Evolutionary conservation across 78 protist genomes (phyloP).

Genomic region (Dictyostelium brefeldianum): DNA sequence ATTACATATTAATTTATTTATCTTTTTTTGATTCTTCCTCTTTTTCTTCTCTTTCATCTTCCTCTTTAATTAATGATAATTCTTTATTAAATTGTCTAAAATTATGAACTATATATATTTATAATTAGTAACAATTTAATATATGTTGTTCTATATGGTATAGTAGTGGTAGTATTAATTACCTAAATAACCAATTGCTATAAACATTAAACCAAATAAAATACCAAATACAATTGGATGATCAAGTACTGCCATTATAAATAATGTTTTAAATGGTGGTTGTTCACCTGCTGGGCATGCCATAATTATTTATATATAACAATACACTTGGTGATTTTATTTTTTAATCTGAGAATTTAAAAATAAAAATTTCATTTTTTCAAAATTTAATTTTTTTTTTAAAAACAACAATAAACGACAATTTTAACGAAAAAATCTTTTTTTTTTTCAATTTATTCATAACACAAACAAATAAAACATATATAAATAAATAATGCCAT

Average conservation of each 20-base stretch:
- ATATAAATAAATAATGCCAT: conserved; percentile 38
- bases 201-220: conserved; percentile 15
- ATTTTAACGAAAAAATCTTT: not conserved
- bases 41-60: conserved; percentile 2
- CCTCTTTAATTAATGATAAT: not conserved
- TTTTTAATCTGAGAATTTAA: not conserved
- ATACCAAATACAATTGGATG: conserved; percentile 30
- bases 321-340: no score
- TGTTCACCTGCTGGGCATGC: not conserved
- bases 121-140: no score
- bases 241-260: not conserved
- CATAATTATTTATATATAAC: not conserved
- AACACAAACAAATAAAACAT: not conserved
- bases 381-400: not conserved
- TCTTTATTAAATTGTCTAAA: conserved; percentile 19
- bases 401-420: no score
- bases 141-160: no score
- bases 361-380: not conserved
- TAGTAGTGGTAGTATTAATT: not conserved
- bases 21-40: not conserved
- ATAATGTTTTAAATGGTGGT: not conserved
- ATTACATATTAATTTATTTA: not conserved
- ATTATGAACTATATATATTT: not conserved
- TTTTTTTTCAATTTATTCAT: not conserved
- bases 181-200: conserved; percentile 3